A percentile compares a stretch with the other conserved stretches of the same genome.
Conservation (phyloP, 148 eudicot species). For the Dysphania ambrosioides region DNA sequence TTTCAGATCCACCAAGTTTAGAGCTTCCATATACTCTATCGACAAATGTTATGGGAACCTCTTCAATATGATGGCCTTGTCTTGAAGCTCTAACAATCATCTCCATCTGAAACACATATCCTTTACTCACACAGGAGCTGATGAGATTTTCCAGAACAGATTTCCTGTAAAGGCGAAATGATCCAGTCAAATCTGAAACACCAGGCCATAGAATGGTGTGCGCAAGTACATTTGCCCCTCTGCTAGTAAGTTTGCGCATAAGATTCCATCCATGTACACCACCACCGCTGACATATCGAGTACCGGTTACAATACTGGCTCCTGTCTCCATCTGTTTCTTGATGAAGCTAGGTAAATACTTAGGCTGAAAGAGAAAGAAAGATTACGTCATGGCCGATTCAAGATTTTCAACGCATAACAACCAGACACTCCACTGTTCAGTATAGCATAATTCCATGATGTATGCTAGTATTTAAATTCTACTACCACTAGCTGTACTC, state of each 20-base stretch:
- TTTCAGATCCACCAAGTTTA: slow-evolving; percentile 92
- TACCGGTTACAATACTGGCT: slow-evolving; percentile 92
- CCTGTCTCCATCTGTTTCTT: slow-evolving; percentile 91
- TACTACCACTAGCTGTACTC: neutral
- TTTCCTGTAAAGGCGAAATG: slow-evolving; percentile 83
- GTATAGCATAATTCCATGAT: neutral
- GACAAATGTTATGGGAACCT: slow-evolving; percentile 95
- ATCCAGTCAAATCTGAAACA: slow-evolving; percentile 98
- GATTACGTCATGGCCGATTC: neutral
- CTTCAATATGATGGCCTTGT: slow-evolving; percentile 85
- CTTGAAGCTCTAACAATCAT: slow-evolving; percentile 95
- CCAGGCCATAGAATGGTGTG: slow-evolving; percentile 98
- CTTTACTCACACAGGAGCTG: slow-evolving; percentile 83
- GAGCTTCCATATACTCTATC: slow-evolving; percentile 96
- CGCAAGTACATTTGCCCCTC: slow-evolving; percentile 98
- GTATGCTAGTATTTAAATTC: neutral
- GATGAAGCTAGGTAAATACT: slow-evolving; percentile 85
- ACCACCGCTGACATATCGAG: slow-evolving; percentile 87
- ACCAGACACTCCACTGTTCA: slow-evolving; percentile 6
- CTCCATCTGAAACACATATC: slow-evolving; percentile 95
- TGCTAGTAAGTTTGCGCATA: slow-evolving; percentile 94
- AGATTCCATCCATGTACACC: slow-evolving; percentile 99
- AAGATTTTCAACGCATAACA: slow-evolving; percentile 4
- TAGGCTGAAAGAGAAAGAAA: slow-evolving; percentile 62
- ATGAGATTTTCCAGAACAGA: slow-evolving; percentile 91